These are phyloP conservation scores for Pharnaceum exiguum DNA, from an alignment of 148 eudicot genomes.

Conservation along the genomic window DNA sequence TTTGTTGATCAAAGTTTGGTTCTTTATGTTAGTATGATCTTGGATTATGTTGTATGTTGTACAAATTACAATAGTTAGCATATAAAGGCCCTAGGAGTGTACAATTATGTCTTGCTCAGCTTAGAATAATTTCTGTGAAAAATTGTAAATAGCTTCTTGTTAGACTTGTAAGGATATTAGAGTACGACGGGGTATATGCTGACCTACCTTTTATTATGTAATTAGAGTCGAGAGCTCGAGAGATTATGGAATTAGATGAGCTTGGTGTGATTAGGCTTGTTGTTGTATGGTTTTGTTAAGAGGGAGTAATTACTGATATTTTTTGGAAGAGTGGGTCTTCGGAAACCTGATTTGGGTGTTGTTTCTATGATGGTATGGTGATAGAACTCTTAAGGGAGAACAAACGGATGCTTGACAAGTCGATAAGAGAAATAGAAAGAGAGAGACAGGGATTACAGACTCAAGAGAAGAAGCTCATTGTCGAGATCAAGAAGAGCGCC, in stretches of 20 bases:
- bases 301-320: no score
- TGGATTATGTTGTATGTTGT: neutral
- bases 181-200: no score
- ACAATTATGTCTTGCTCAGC: no score
- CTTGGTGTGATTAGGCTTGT: neutral
- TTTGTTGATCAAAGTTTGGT: neutral
- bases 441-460: constrained; percentile 94
- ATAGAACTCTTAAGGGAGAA: constrained; percentile 95
- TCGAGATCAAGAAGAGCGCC: constrained; percentile 93
- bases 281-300: neutral
- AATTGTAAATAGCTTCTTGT: no score
- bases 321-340: neutral
- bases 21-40: neutral
- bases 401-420: constrained; percentile 95
- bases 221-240: neutral
- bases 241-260: neutral
- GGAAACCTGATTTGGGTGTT: constrained; percentile 2
- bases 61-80: no score
- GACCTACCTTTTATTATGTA: no score
- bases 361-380: constrained; percentile 13
- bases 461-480: constrained; percentile 92
- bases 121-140: no score
- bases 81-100: no score
- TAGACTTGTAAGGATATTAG: no score
- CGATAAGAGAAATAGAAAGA: constrained; percentile 92